Evolutionary conservation across 495 filamentous ascomycete species (phyloP).

Genomic region (Friedmanniomyces simplex): DNA sequence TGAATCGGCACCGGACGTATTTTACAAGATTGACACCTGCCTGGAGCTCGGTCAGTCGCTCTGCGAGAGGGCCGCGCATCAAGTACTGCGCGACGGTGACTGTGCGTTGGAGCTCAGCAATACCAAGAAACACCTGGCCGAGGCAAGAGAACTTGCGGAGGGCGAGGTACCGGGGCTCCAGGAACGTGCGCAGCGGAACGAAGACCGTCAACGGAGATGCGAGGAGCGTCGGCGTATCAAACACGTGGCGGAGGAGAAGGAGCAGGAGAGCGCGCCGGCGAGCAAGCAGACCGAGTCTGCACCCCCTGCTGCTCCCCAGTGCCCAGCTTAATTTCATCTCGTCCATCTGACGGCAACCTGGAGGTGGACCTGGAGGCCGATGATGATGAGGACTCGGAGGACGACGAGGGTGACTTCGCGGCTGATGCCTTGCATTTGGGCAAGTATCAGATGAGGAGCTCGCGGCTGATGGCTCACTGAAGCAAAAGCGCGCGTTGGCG

Average conservation of each 20-base stretch:
- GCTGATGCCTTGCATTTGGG: slow-evolving; percentile 19
- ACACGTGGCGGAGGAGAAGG: neutral
- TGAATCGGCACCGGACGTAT: slow-evolving; percentile 30
- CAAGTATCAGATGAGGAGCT: slow-evolving; percentile 3
- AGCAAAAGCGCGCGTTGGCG: neutral
- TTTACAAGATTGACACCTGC: slow-evolving; percentile 63
- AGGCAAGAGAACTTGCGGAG: slow-evolving; percentile 51
- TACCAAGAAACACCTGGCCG: slow-evolving; percentile 48
- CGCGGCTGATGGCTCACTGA: slow-evolving; percentile 12
- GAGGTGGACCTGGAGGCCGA: slow-evolving; percentile 26
- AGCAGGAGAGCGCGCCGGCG: neutral
- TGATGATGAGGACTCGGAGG: slow-evolving; percentile 13
- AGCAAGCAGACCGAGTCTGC: neutral
- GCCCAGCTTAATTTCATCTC: neutral
- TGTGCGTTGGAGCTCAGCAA: slow-evolving; percentile 62
- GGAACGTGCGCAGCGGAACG: slow-evolving; percentile 1
- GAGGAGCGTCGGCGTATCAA: neutral
- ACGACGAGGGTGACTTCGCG: slow-evolving; percentile 22
- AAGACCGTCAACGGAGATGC: neutral
- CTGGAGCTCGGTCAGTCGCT: slow-evolving; percentile 68
- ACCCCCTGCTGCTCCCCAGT: neutral
- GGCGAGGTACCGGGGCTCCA: slow-evolving; percentile 6
- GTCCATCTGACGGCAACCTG: slow-evolving; percentile 3
- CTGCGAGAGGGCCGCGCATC: slow-evolving; percentile 77
- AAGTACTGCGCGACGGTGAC: slow-evolving; percentile 74